Base-by-base conservation (phyloP, 2,329 filamentous ascomycete species). In the Fusarium pininemorale region DNA sequence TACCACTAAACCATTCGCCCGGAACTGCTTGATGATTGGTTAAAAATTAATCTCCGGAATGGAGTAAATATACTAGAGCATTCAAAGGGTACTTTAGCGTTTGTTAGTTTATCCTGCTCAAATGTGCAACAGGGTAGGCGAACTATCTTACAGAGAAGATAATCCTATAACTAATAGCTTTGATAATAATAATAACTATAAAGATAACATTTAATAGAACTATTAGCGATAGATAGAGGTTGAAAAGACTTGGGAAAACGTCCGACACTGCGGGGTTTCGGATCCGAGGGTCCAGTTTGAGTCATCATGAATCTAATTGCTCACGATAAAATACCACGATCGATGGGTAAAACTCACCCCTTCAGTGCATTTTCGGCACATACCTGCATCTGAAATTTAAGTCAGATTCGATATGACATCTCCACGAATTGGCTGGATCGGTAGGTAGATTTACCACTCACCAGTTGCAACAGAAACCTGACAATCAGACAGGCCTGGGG, bases 401-500 rank as follows among this genome's bases (percentile, higher is more conserved):
- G 8, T 6, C 2, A 12, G 13, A 35, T 38, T 4, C 18, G 38
- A 15, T 2, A 75, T 75, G 72, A 5, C 54, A 1, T 37, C 38
- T 16, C 65, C 50, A 20, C 58, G 30, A 28, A 67, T 75, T 18
- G 72, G 72, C 7, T 75, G 72, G 72, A 75, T 75, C 12, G 72
- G 72, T 63, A 45, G 65, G 72, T 53, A 28, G 2, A 38, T 16
- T 15, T 2, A 15, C 4, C 7, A 6, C 4, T 10, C 7, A 8
- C 7, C 4, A 7, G 4, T 1, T 5, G 5, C 10, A 20, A 3
- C 7, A 24, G 3, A 18, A 7, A 5, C 7, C 50, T 50, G 15
- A 61, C 18, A 11, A n/a, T 2, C 26, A 79, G 86, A 9, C 32
- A 80, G 87, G 87, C 8, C 82, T 88, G 1, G 86, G 87, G 3